A percentile compares a stretch with the other conserved stretches of the same genome.
Conservation (phyloP, 495 filamentous ascomycete species). For the Penicillium coprophilum region DNA sequence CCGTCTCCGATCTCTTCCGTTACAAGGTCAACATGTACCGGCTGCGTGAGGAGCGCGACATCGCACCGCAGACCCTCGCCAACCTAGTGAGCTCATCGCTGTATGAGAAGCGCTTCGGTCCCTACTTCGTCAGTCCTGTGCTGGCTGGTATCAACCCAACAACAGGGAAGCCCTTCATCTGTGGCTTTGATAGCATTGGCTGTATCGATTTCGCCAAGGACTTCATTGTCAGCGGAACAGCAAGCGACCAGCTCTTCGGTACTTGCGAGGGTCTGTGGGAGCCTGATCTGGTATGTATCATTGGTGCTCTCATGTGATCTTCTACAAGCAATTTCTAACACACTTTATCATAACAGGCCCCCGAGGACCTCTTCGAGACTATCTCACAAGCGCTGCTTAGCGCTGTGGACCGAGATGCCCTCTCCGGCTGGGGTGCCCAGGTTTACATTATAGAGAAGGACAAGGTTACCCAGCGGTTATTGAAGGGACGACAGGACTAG, state of each 20-base stretch:
- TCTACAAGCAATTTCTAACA: conserved; percentile 24
- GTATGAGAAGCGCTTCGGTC: conserved; percentile 94
- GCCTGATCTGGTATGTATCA: conserved; percentile 76
- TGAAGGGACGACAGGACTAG: conserved; percentile 84
- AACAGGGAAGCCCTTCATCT: conserved; percentile 92
- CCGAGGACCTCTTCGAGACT: conserved; percentile 97
- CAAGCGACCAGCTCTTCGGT: conserved; percentile 95
- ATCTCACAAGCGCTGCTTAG: conserved; percentile 96
- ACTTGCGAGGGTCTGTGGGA: conserved; percentile 99
- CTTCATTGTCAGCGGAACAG: conserved; percentile 96
- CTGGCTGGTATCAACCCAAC: conserved; percentile 92
- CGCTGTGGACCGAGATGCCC: conserved; percentile 91
- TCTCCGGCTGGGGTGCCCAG: conserved; percentile 97
- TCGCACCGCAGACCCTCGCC: conserved; percentile 90
- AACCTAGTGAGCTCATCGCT: conserved; percentile 87
- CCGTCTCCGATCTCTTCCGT: conserved; percentile 94
- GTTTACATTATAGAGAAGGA: conserved; percentile 99
- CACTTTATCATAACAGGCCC: conserved; percentile 52
- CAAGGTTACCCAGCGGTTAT: conserved; percentile 95
- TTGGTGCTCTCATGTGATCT: neutral
- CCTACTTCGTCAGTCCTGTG: conserved; percentile 92
- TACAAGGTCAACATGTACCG: conserved; percentile 99
- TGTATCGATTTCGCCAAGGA: conserved; percentile 99
- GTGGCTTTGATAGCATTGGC: conserved; percentile 98
- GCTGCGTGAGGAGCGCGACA: conserved; percentile 93